Percentiles rank a stretch among this genome's conserved stretches.
Conservation (phyloP, 2,329 filamentous ascomycete species). For the Fusarium graminum region DNA sequence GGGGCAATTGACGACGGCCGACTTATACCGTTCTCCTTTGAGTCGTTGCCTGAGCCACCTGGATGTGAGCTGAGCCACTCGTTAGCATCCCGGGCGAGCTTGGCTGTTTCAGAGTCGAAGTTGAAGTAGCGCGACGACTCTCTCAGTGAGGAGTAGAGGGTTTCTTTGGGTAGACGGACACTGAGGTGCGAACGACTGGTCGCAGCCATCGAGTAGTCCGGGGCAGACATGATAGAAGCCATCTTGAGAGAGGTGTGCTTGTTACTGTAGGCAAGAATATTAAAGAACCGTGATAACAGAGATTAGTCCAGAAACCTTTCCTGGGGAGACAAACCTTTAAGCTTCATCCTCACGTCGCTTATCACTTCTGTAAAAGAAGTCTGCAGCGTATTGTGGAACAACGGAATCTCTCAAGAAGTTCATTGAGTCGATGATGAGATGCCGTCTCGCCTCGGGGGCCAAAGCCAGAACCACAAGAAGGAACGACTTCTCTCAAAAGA, state of each 20-base stretch:
- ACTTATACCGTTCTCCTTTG: slow-evolving; percentile 45
- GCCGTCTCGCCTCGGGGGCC: slow-evolving; percentile 31
- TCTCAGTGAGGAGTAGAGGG: slow-evolving; percentile 44
- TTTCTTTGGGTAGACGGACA: slow-evolving; percentile 45
- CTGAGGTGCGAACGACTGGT: slow-evolving; percentile 44
- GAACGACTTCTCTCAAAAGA: slow-evolving; percentile 15
- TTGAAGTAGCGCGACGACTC: slow-evolving; percentile 46
- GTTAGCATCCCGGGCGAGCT: slow-evolving; percentile 40
- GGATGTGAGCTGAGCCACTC: slow-evolving; percentile 45
- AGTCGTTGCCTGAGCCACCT: slow-evolving; percentile 16
- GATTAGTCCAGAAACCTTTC: neutral
- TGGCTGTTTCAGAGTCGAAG: slow-evolving; percentile 44
- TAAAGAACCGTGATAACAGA: neutral
- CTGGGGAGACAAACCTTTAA: slow-evolving; percentile 29
- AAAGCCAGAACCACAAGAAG: slow-evolving; percentile 17
- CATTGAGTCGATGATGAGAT: slow-evolving; percentile 23
- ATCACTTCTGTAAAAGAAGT: neutral
- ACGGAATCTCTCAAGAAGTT: slow-evolving; percentile 18
- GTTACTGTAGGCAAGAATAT: neutral
- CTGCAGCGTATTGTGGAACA: slow-evolving; percentile 23
- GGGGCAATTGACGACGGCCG: slow-evolving; percentile 44
- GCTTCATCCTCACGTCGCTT: slow-evolving; percentile 3
- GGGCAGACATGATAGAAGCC: slow-evolving; percentile 49
- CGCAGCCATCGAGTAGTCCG: slow-evolving; percentile 48
- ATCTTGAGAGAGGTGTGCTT: slow-evolving; percentile 31